A percentile compares a stretch with the other conserved stretches of the same genome.
Evolutionary conservation across 2,329 filamentous ascomycete genomes (phyloP).

Genomic region (Cryphonectria naterciae): DNA sequence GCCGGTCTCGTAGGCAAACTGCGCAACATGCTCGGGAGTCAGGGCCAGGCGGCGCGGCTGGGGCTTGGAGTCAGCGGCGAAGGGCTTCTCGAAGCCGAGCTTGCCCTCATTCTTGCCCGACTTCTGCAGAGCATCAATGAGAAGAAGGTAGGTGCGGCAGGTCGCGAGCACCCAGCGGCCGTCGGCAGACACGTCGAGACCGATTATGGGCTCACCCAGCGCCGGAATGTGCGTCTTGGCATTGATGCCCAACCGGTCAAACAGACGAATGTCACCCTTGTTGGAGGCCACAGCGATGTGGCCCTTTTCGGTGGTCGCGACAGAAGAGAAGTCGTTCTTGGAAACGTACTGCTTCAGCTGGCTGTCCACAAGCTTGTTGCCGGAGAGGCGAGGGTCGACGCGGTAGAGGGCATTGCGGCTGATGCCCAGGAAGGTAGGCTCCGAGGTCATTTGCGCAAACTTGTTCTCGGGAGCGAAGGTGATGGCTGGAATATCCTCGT

Average conservation of each 20-base stretch:
- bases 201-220: conserved; percentile 91
- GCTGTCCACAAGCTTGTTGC: conserved; percentile 89
- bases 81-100: conserved; percentile 94
- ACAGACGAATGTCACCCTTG: conserved; percentile 95
- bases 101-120: conserved; percentile 96
- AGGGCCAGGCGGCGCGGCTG: conserved; percentile 88
- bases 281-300: conserved; percentile 97
- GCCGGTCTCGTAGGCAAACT: conserved; percentile 96
- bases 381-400: conserved; percentile 86
- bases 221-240: conserved; percentile 97
- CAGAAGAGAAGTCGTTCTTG: conserved; percentile 95
- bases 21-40: conserved; percentile 89
- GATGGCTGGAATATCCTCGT: conserved; percentile 91
- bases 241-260: conserved; percentile 94
- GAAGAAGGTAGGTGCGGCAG: conserved; percentile 89
- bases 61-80: conserved; percentile 90
- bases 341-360: conserved; percentile 95
- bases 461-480: conserved; percentile 96
- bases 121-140: conserved; percentile 90
- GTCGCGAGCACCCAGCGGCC: conserved; percentile 95
- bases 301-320: conserved; percentile 93
- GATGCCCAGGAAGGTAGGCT: conserved; percentile 93
- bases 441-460: conserved; percentile 94
- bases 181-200: conserved; percentile 92
- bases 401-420: conserved; percentile 93